These are phyloP conservation scores for Cystobasidium pallidum DNA, from an alignment of 1,284 basidiomycete genomes.

Conservation along the genomic window DNA sequence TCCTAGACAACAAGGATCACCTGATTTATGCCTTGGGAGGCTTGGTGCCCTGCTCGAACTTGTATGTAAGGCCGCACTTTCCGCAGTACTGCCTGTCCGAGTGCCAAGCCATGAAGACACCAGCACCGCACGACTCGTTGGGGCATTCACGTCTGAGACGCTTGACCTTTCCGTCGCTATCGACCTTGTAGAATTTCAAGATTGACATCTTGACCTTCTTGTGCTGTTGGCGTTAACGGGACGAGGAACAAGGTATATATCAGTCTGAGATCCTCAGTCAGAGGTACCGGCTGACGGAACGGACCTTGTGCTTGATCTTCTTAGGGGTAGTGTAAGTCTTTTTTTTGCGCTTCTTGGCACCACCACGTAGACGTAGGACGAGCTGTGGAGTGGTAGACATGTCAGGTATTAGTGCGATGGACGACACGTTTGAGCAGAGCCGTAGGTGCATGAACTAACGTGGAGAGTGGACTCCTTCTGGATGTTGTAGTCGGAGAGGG, in stretches of 20 bases:
- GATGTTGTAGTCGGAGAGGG: constrained; percentile 59
- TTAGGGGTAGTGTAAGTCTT: constrained; percentile 90
- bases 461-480: constrained; percentile 57
- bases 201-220: constrained; percentile 99
- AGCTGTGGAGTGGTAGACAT: constrained; percentile 6
- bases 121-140: constrained; percentile 82
- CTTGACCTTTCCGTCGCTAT: constrained; percentile 99
- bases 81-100: constrained; percentile 93
- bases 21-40: constrained; percentile 52
- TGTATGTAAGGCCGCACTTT: constrained; percentile 64
- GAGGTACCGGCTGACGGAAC: neutral
- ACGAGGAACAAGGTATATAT: neutral
- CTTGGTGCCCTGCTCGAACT: constrained; percentile 57
- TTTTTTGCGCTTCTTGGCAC: constrained; percentile 99
- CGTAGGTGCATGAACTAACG: constrained; percentile 42
- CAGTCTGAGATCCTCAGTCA: neutral
- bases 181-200: constrained; percentile 99
- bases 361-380: constrained; percentile 77
- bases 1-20: too few relatives aligned
- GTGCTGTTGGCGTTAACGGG: constrained; percentile 62
- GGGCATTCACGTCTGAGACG: constrained; percentile 97
- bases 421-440: neutral
- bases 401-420: too few relatives aligned
- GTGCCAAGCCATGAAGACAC: constrained; percentile 74
- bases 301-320: constrained; percentile 95